These are phyloP conservation scores for Suhomyces vadensis DNA, from an alignment of 805 yeast species.

Conservation along the genomic window DNA sequence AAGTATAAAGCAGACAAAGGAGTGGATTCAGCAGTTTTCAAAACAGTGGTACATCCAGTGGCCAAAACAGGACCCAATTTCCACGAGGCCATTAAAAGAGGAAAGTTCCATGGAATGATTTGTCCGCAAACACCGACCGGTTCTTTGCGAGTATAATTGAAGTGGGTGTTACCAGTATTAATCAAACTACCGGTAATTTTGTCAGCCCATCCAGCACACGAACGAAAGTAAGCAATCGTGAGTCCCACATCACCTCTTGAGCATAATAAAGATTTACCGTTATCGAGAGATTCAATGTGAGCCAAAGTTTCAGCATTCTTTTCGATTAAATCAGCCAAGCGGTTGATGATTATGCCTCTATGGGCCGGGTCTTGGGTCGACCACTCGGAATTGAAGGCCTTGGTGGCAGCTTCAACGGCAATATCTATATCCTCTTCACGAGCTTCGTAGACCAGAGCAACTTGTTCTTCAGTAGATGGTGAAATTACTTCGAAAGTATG, in stretches of 20 bases:
- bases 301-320: conserved; percentile 71
- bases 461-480: conserved; percentile 71
- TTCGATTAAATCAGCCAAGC: conserved; percentile 78
- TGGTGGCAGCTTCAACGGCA: conserved; percentile 84
- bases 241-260: conserved; percentile 76
- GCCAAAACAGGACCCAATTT: conserved; percentile 92
- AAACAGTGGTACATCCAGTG: conserved; percentile 83
- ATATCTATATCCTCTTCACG: conserved; percentile 73
- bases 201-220: conserved; percentile 91
- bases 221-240: conserved; percentile 68
- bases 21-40: conserved; percentile 91
- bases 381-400: conserved; percentile 74
- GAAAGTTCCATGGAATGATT: conserved; percentile 97
- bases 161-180: conserved; percentile 72
- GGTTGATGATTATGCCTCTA: conserved; percentile 63
- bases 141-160: conserved; percentile 80
- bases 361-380: conserved; percentile 64
- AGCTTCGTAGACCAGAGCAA: conserved; percentile 72
- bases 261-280: conserved; percentile 77
- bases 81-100: conserved; percentile 92
- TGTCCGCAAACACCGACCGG: conserved; percentile 96
- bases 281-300: conserved; percentile 80
- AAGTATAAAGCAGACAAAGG: conserved; percentile 84
- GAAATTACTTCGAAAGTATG: conserved; percentile 62
- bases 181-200: conserved; percentile 75